These are phyloP conservation scores for Grigorovia yakushimaensis DNA, from an alignment of 805 yeast species.

Conservation along the genomic window DNA sequence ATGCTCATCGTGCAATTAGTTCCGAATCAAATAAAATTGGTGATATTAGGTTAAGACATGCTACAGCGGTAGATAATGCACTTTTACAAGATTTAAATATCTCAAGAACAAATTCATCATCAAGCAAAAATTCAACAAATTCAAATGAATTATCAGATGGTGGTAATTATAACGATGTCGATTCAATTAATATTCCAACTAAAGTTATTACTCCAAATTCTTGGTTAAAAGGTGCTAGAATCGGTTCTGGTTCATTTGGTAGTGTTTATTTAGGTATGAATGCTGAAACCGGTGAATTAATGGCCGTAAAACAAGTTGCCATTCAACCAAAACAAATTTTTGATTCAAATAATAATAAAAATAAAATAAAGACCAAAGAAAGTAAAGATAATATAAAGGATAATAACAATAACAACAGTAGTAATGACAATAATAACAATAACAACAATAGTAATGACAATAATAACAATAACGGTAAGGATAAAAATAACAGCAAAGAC, in stretches of 20 bases:
- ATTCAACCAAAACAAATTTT: conserved; percentile 27
- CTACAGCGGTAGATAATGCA: conserved; percentile 45
- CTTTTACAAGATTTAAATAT: conserved; percentile 24
- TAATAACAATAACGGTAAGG: conserved; percentile 10
- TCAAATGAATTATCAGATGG: background rate
- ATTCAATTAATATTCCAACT: conserved; percentile 32
- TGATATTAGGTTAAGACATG: conserved; percentile 48
- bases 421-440: too few relatives aligned
- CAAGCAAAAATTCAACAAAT: conserved; percentile 7
- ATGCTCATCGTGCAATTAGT: conserved; percentile 24
- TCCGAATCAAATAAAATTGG: conserved; percentile 46
- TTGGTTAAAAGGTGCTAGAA: conserved; percentile 89
- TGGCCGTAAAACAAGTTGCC: conserved; percentile 95
- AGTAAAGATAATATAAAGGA: background rate
- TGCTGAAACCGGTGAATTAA: conserved; percentile 82
- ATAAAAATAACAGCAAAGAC: conserved; percentile 10
- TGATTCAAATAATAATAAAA: conserved; percentile 12
- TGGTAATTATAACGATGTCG: conserved; percentile 15
- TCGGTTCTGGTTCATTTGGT: conserved; percentile 94
- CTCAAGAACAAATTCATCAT: background rate
- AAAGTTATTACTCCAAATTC: conserved; percentile 51
- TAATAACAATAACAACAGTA: conserved; percentile 3
- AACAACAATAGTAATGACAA: conserved; percentile 7
- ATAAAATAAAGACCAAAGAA: conserved; percentile 9
- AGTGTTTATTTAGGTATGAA: conserved; percentile 88